Base-by-base conservation (phyloP, 495 filamentous ascomycete genomes). In the Hypoxylon crocopeplum region DNA sequence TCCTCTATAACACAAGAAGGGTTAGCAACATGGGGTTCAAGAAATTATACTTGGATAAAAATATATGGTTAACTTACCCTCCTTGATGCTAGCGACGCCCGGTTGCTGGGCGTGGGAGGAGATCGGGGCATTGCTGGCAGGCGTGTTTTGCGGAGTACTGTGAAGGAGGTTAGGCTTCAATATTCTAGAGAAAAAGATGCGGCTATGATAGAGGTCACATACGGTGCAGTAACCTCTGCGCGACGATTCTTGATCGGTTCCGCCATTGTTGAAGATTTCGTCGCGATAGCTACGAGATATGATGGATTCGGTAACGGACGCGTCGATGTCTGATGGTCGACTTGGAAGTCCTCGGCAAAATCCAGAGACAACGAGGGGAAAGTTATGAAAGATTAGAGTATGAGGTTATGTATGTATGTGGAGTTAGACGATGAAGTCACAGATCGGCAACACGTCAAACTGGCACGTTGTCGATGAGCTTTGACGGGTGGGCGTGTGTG, bases 51-150 rank as follows among this genome's bases (percentile, higher is more conserved):
- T 38, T 38, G 34, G 4, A 17, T 7, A 24, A 38, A n/a, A 46
- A n/a, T 33, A 46, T 39, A 53, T 27, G 19, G 15, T 27, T 52
- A 40, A 81, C 82, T 68, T 75, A 97, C 94, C 94, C 86, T 99
- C 95, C 77, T 93, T 91, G 80, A 99, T 97, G 76, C 91, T 98
- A 58, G 90, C 81, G 62, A 99, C 87, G 44, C 89, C 89, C 54
- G 95, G 95, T 77, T 96, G 91, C 78, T 96, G 91, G 59, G 94
- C 94, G 77, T 95, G 93, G 48, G 95, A 98, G 13, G 92, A 95
- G 74, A 99, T 99, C 37, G 95, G 95, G 59, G 95, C 95, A 80
- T 92, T 92, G 72, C 84, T 91, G 32, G 91, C 87, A 61, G 95
- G 93, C 15, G 93, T 97, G 77, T 97, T 97, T 79, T 97, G 93